Evolutionary conservation across 176 grass and related monocot species (phyloP).

Genomic region (Coix lacrymajobi): DNA sequence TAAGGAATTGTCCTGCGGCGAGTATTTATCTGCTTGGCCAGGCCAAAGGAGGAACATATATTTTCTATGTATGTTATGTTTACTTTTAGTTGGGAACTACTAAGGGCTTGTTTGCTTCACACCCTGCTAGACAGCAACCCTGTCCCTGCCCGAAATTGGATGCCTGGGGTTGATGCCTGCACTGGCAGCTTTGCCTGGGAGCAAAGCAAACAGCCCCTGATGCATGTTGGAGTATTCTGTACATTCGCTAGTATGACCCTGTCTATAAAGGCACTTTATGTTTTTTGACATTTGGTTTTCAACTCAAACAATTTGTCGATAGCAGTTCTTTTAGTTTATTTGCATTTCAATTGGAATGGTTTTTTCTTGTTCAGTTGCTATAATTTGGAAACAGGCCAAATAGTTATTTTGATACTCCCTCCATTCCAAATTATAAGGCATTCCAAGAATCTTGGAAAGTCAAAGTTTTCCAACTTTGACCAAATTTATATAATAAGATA

Average conservation of each 20-base stretch:
- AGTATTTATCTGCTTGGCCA: background rate
- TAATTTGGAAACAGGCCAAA: background rate
- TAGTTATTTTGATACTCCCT: background rate
- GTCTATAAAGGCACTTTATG: background rate
- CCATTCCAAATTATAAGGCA: too few species aligned
- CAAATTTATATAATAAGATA: too few species aligned
- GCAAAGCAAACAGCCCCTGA: background rate
- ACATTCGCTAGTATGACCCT: background rate
- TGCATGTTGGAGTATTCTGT: background rate
- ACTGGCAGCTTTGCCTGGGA: background rate
- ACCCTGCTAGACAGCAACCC: background rate
- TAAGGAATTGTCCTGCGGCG: background rate
- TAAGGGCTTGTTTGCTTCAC: background rate
- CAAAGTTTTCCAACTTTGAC: too few species aligned
- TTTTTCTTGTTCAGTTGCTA: background rate
- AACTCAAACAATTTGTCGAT: background rate
- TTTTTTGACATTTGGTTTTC: background rate
- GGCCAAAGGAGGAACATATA: conserved; percentile 26
- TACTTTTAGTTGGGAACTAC: conserved; percentile 2
- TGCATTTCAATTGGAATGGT: background rate
- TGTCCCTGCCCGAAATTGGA: background rate
- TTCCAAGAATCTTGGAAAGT: too few species aligned
- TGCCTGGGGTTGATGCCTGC: background rate
- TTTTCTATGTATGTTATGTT: background rate
- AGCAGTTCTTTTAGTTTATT: background rate